Evolutionary conservation across 305 asterid species (phyloP).

Genomic region (Withania somnifera): DNA sequence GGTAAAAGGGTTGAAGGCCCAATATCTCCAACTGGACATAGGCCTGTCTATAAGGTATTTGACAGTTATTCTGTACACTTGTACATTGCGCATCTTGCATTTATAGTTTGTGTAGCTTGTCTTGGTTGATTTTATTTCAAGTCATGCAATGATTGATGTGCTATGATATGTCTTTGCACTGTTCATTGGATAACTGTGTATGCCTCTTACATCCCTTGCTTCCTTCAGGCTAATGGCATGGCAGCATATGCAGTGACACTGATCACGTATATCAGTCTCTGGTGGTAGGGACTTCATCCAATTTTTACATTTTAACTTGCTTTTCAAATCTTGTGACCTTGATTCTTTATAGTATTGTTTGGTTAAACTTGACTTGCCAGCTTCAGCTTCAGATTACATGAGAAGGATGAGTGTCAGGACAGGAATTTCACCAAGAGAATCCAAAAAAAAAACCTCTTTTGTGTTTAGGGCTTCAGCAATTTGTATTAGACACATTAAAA

Average conservation of each 20-base stretch:
- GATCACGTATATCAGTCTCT: slow-evolving; percentile 59
- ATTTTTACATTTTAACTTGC: background rate
- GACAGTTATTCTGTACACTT: background rate
- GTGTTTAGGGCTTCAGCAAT: background rate
- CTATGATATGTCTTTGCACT: background rate
- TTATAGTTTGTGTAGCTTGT: background rate
- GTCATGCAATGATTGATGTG: background rate
- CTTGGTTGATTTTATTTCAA: background rate
- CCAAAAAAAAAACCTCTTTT: background rate
- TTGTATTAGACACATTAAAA: background rate
- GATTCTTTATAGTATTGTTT: background rate
- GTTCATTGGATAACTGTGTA: background rate
- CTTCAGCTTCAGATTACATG: background rate
- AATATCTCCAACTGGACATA: slow-evolving; percentile 75
- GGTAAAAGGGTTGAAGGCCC: slow-evolving; percentile 91
- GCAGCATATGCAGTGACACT: slow-evolving; percentile 69
- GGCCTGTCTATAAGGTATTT: slow-evolving; percentile 77
- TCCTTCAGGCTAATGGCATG: slow-evolving; percentile 74
- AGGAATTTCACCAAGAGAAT: background rate
- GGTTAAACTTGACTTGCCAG: background rate
- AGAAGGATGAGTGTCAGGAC: background rate
- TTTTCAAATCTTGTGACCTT: background rate
- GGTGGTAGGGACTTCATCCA: slow-evolving; percentile 56
- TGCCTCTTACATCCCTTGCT: slow-evolving; percentile 3
- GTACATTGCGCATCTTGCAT: background rate